Evolutionary conservation across 1,139 yeast genomes (phyloP), one percentile per base, ranked within the genome.

Genomic region (Ashbya aceris): DNA sequence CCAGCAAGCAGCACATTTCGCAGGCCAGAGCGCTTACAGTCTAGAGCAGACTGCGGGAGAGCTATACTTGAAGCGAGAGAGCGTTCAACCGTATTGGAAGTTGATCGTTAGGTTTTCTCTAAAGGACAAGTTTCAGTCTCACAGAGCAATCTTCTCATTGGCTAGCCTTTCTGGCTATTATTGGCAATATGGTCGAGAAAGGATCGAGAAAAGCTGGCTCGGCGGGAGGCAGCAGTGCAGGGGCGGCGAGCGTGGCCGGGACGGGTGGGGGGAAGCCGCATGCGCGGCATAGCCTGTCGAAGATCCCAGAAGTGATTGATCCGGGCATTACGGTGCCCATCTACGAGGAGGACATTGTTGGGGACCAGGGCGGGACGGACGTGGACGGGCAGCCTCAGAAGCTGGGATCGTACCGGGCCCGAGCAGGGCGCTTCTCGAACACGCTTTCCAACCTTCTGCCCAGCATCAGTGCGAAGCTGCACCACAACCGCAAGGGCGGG

Each of bases 251-350:
- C 8, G 23, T 17, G 23, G 23, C 23, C 5, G 36, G 30, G 20
- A 13, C 30, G 32, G 27, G 26, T 17, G 34, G 34, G 7, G 13
- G 40, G 8, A 34, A 30, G 27, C 23, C 44, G 7, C 37, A 34
- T 20, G 29, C 14, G 10, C n/a, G 37, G 14, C 37, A 40, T 8
- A 39, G 43, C 33, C 40, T 50, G 35, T 45, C 51, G 10, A 55
- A 50, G 40, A 56, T 57, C 9, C 61, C 62, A 12, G 61, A 57
- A 38, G 53, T 58, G 7, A 58, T 58, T 33, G 58, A 57, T 42
- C 62, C 64, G 1, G 62, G 63, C 30, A 56, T 58, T 30, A 58
- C 61, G n/a, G 55, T 59, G 29, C 64, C 62, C 8, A 56, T 59
- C 20, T 60, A 52, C 45, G 61, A 55, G 38, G 60, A 55, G 27